Conservation (phyloP, 2,329 filamentous ascomycete species). For the Sporothrix humicola region DNA sequence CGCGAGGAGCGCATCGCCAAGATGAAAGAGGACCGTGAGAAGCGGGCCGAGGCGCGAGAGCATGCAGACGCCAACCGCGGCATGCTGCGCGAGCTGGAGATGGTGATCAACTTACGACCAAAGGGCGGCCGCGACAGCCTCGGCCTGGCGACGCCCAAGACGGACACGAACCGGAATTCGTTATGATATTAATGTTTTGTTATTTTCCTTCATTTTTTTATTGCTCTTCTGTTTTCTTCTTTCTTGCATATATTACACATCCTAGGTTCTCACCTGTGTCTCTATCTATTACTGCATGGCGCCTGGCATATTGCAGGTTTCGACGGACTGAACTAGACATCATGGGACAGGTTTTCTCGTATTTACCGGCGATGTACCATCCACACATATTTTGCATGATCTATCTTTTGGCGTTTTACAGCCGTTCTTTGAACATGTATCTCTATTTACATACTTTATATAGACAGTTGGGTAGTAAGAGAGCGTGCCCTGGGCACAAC, state of each 20-base stretch:
- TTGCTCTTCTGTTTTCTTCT: not conserved
- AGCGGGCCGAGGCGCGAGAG: constrained; percentile 72
- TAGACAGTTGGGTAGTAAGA: not conserved
- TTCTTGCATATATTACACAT: constrained; percentile 4
- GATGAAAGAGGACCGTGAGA: constrained; percentile 84
- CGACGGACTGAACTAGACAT: constrained; percentile 11
- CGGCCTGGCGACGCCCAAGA: not conserved
- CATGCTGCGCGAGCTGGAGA: constrained; percentile 93
- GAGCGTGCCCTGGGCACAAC: not conserved
- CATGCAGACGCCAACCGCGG: constrained; percentile 80
- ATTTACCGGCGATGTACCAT: not conserved
- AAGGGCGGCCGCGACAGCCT: constrained; percentile 27
- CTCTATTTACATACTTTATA: not conserved
- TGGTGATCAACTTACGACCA: constrained; percentile 69
- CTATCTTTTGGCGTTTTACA: not conserved
- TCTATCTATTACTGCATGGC: constrained; percentile 9
- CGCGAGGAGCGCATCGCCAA: constrained; percentile 86
- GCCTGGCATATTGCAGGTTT: constrained; percentile 12
- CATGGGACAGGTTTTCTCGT: not conserved
- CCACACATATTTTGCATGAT: not conserved
- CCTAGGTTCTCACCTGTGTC: not conserved
- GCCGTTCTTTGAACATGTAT: not conserved
- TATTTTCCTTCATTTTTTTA: not conserved
- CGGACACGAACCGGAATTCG: constrained; percentile 29
- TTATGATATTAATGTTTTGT: constrained; percentile 16